Base-by-base conservation (phyloP, 805 yeast genomes). In the Yamadazyma insecticola region DNA sequence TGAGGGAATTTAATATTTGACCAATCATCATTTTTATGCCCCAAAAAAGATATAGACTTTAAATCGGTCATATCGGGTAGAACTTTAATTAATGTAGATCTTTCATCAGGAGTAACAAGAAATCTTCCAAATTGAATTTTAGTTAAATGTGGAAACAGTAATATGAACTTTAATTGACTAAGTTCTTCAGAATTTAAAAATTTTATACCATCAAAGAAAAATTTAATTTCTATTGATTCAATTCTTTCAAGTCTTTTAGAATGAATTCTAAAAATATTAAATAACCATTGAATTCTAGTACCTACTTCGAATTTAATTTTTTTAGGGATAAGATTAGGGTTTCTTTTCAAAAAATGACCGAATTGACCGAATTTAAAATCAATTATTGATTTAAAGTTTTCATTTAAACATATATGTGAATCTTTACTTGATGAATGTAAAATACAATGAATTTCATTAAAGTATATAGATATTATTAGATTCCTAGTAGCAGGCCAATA, bases 11-110 rank as follows among this genome's bases (percentile, higher is more conserved):
- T 16, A 9, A 51, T 42, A 3, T 30, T 34, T 0, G 51, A 32
- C 68, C 68, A 63, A 27, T 53, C 37, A 5, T 36, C 29, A 3
- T 57, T 44, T 5, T 45, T 47, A 33, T 61, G 67, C 5, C 61
- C 65, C 32, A 63, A 45, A 12, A 60, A 43, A 4, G 59, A 53
- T 19, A 63, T 26, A n/a, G 51, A 50, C 9, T 47, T 35, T 22
- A 62, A 33, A 6, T 41, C 36, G 4, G 14, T 34, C 27, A 46
- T 30, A 8, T 30, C 11, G 9, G 32, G 16, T 35, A 52, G 25
- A 10, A 26, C 24, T 5, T 15, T 22, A 21, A 29, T n/a, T 11
- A 29, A 25, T 27, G 19, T 16, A 22, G 22, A 28, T 13, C 18
- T 24, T n/a, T n/a, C n/a, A n/a, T n/a, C n/a, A n/a, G n/a, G n/a